phyloP scores from a whole-genome alignment of 352 stramenopile genomes.

The Pythium dissimile region DNA sequence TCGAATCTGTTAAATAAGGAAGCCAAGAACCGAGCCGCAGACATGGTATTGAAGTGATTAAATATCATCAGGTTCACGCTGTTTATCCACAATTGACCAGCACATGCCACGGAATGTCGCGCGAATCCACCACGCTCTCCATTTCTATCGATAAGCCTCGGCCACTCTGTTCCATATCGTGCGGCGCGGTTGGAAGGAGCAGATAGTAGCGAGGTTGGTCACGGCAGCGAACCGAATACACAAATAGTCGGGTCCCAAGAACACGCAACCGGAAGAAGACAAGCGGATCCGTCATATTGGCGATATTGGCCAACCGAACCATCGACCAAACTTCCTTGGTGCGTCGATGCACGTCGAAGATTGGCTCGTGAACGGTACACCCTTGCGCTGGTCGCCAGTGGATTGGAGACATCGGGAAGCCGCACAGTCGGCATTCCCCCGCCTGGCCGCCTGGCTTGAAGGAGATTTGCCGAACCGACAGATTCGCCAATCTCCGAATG shows the following conservation, averaged over 20 bases:
- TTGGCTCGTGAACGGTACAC: conserved; percentile 3
- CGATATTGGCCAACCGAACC: conserved; percentile 15
- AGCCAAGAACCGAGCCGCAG: too few species aligned
- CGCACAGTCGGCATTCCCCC: neutral
- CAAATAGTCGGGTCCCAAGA: too few species aligned
- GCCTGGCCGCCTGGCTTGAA: neutral
- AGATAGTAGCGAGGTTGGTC: too few species aligned
- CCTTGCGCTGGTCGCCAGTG: conserved; percentile 11
- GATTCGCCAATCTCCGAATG: neutral
- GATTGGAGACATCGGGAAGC: neutral
- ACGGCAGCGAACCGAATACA: too few species aligned
- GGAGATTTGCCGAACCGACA: neutral
- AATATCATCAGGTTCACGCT: too few species aligned
- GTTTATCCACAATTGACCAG: conserved; percentile 7
- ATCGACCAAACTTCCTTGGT: neutral
- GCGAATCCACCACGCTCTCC: neutral
- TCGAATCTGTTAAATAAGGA: too few species aligned
- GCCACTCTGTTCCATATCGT: too few species aligned
- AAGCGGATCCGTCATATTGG: conserved; percentile 12
- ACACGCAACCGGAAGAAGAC: conserved; percentile 18
- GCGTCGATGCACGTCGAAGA: neutral
- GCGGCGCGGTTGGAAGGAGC: too few species aligned
- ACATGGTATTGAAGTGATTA: too few species aligned
- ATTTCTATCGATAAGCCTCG: too few species aligned
- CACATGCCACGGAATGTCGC: conserved; percentile 3